A percentile compares a stretch with the other conserved stretches of the same genome.
Evolutionary conservation across 2,329 filamentous ascomycete genomes (phyloP).

Genomic region (Neoascochyta sp.): DNA sequence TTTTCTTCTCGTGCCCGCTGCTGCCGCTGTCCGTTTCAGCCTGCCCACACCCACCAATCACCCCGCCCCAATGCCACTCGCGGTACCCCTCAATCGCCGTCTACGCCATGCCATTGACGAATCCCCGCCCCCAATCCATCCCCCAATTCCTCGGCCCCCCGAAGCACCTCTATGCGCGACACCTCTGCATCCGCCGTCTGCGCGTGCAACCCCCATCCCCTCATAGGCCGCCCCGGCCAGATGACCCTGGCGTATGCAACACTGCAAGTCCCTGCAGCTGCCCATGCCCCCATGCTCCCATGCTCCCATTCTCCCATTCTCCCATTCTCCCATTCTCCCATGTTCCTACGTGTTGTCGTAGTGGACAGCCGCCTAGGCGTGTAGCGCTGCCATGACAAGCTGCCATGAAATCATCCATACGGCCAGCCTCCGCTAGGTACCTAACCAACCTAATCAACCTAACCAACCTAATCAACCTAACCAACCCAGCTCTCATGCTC

Average conservation of each 20-base stretch:
- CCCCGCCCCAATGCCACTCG: conserved; percentile 8
- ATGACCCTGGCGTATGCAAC: conserved; percentile 24
- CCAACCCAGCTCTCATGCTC: too few species aligned
- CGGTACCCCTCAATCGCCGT: conserved; percentile 7
- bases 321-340: too few species aligned
- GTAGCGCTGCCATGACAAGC: too few species aligned
- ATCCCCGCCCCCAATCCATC: background rate
- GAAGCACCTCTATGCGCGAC: conserved; percentile 16
- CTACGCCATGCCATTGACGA: background rate
- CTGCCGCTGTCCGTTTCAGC: conserved; percentile 7
- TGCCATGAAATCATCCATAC: too few species aligned
- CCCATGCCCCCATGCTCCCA: conserved; percentile 21
- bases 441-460: too few species aligned
- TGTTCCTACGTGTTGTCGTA: too few species aligned
- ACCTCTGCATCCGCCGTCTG: conserved; percentile 29
- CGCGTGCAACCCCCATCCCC: conserved; percentile 22
- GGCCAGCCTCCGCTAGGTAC: too few species aligned
- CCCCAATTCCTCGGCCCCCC: background rate
- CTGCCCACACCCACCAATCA: conserved; percentile 17
- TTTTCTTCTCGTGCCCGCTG: conserved; percentile 12
- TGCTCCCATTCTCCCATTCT: conserved; percentile 21
- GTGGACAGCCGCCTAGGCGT: too few species aligned
- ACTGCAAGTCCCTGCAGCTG: conserved; percentile 34
- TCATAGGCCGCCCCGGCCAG: conserved; percentile 36
- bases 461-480: too few species aligned